These are phyloP conservation scores for Petunia secreta DNA, from an alignment of 257 asterid genomes.

Conservation along the genomic window DNA sequence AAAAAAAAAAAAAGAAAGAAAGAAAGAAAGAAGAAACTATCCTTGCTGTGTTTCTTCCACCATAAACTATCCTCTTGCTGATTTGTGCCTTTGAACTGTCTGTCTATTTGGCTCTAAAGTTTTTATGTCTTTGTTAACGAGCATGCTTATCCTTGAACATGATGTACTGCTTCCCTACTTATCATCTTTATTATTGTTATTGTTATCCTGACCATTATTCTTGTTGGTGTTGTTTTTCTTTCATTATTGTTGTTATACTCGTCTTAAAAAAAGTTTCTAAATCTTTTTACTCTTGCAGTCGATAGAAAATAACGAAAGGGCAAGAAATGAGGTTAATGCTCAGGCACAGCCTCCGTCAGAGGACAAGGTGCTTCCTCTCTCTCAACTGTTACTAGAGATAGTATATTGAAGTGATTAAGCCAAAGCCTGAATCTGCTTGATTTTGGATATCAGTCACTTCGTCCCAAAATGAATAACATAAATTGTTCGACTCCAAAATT, in stretches of 20 bases:
- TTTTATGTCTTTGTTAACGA: constrained; percentile 2
- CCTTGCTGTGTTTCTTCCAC: no score
- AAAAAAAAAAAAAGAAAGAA: no score
- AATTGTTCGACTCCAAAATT: constrained; percentile 5
- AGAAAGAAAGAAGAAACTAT: no score
- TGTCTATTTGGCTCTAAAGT: neutral
- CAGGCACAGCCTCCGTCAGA: constrained; percentile 50
- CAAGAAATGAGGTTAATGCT: constrained; percentile 61
- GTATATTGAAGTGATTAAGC: constrained; percentile 18
- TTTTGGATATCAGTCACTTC: constrained; percentile 10
- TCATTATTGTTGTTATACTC: neutral
- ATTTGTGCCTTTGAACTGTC: no score
- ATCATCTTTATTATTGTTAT: constrained; percentile 21
- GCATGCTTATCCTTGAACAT: neutral
- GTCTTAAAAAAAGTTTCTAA: neutral
- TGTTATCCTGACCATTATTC: neutral
- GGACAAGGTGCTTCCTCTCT: constrained; percentile 66
- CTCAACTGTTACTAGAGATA: constrained; percentile 9
- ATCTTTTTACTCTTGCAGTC: constrained; percentile 47
- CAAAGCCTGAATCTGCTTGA: neutral
- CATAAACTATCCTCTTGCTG: no score
- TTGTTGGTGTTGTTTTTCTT: constrained; percentile 1
- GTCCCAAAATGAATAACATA: constrained; percentile 18
- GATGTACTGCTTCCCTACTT: neutral
- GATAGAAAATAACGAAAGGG: constrained; percentile 72